phyloP scores from a whole-genome alignment of 768 basidiomycete genomes.

The Chlorophyllum brunneum region DNA sequence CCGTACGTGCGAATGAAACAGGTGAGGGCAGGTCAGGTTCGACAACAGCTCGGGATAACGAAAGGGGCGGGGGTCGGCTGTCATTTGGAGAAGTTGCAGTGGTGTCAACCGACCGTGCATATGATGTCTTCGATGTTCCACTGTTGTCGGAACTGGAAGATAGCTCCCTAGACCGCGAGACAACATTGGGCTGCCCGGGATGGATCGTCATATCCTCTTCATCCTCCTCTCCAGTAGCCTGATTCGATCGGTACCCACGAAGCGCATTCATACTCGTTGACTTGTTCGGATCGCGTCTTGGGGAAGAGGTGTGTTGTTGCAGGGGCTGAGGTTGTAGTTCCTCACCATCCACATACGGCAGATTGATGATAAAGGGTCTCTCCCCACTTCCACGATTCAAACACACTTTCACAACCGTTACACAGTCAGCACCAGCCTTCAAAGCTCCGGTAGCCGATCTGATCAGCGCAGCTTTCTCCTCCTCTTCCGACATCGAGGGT shows the following conservation, averaged over 20 bases:
- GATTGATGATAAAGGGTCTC: conserved; percentile 60
- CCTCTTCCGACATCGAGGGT: conserved; percentile 64
- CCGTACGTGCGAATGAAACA: conserved; percentile 44
- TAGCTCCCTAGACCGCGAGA: conserved; percentile 30
- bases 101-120: conserved; percentile 44
- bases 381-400: conserved; percentile 61
- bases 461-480: conserved; percentile 73
- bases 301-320: conserved; percentile 33
- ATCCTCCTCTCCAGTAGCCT: conserved; percentile 17
- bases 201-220: conserved; percentile 66
- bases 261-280: conserved; percentile 28
- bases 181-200: conserved; percentile 34
- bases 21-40: conserved; percentile 49
- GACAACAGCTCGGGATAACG: conserved; percentile 25
- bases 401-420: conserved; percentile 80
- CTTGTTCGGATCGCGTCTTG: conserved; percentile 42
- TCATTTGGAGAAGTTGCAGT: conserved; percentile 48
- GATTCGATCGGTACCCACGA: conserved; percentile 24
- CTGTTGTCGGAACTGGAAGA: conserved; percentile 52
- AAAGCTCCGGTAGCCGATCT: conserved; percentile 85
- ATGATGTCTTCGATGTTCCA: conserved; percentile 43
- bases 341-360: conserved; percentile 40
- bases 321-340: conserved; percentile 32
- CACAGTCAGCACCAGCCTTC: conserved; percentile 86
- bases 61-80: conserved; percentile 28